Conservation (phyloP, 768 basidiomycete species). For the Naganishia randhawae region DNA sequence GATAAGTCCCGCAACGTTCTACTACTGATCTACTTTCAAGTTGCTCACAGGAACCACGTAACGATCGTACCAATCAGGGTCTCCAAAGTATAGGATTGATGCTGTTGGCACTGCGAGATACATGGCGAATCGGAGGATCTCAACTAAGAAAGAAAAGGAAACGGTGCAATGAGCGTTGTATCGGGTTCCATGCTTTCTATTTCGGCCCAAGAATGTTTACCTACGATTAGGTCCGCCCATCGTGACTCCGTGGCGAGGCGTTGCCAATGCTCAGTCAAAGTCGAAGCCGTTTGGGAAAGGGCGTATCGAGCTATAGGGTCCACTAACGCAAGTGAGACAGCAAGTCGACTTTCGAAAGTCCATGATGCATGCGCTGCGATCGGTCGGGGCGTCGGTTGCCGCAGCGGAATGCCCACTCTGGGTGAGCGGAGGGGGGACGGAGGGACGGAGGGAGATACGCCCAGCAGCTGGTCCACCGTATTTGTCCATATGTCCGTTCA, state of each 20-base stretch:
- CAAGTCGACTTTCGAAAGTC: no score
- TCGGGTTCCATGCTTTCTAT: not conserved
- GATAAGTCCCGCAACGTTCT: not conserved
- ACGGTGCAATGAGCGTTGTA: not conserved
- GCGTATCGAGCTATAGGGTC: no score
- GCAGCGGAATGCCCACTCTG: no score
- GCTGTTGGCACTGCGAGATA: slow-evolving; percentile 24
- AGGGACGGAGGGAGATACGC: no score
- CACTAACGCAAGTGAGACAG: no score
- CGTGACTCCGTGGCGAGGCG: not conserved
- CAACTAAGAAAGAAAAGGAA: slow-evolving; percentile 10
- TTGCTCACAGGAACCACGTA: slow-evolving; percentile 27
- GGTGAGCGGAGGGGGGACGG: no score
- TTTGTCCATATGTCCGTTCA: no score
- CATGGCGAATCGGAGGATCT: slow-evolving; percentile 27
- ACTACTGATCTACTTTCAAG: not conserved
- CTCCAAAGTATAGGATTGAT: slow-evolving; percentile 27
- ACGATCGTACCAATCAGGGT: slow-evolving; percentile 28
- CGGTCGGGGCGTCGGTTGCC: no score
- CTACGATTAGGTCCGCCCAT: slow-evolving; percentile 29
- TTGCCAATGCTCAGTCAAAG: not conserved
- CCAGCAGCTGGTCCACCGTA: no score
- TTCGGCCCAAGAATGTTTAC: no score
- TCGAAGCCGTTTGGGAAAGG: no score
- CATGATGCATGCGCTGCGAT: no score